phyloP scores from a whole-genome alignment of 2,329 filamentous ascomycete genomes.

The Penicillium sp. region DNA sequence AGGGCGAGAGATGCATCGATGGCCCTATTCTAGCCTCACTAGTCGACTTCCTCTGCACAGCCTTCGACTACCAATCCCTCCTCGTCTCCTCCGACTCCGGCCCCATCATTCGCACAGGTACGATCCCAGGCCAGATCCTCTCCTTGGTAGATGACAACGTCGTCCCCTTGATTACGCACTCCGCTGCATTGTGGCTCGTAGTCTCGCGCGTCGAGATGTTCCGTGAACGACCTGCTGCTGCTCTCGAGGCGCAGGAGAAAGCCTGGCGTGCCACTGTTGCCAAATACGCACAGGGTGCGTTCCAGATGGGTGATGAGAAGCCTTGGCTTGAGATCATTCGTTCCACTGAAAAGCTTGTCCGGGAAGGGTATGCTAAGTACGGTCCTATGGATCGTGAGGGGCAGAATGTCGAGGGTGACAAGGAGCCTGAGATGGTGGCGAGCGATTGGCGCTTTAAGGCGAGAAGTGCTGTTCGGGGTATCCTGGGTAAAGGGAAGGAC shows the following conservation, averaged over 20 bases:
- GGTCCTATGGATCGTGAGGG: slow-evolving; percentile 58
- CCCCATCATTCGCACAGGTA: slow-evolving; percentile 50
- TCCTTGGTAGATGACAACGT: slow-evolving; percentile 70
- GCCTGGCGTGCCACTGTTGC: slow-evolving; percentile 70
- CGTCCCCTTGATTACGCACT: slow-evolving; percentile 76
- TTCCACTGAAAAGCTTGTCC: slow-evolving; percentile 73
- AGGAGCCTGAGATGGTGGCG: slow-evolving; percentile 60
- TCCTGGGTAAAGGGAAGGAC: slow-evolving; percentile 76
- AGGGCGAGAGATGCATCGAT: slow-evolving; percentile 76
- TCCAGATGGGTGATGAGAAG: slow-evolving; percentile 53
- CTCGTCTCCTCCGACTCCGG: slow-evolving; percentile 34
- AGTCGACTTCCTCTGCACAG: slow-evolving; percentile 63
- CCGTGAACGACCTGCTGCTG: slow-evolving; percentile 63
- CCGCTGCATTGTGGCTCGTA: slow-evolving; percentile 71
- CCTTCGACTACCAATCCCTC: slow-evolving; percentile 38
- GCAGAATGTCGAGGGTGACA: slow-evolving; percentile 43
- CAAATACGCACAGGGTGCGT: slow-evolving; percentile 43
- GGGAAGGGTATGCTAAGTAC: slow-evolving; percentile 73
- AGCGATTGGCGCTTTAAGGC: slow-evolving; percentile 85
- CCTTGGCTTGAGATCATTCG: slow-evolving; percentile 70
- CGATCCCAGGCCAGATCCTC: slow-evolving; percentile 50
- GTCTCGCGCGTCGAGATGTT: slow-evolving; percentile 69
- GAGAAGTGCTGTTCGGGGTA: slow-evolving; percentile 73
- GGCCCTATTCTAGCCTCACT: slow-evolving; percentile 65
- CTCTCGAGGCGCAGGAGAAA: slow-evolving; percentile 80